These are phyloP conservation scores for Gigaspora rosea DNA, from an alignment of 192 early-diverging fungal genomes.

Conservation along the genomic window DNA sequence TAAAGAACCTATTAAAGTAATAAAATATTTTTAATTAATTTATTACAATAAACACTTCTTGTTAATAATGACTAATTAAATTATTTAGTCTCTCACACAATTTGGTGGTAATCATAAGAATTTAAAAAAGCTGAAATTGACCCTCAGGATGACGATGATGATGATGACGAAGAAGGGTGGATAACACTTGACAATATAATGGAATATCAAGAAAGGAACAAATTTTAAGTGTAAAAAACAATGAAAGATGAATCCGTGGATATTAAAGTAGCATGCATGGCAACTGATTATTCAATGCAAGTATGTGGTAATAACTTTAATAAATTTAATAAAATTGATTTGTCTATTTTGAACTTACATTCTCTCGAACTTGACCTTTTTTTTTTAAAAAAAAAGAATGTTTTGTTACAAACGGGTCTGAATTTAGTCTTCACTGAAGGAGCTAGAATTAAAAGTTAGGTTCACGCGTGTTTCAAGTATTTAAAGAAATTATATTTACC, in stretches of 20 bases:
- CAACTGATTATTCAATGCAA: conserved; percentile 28
- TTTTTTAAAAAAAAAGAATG: conserved; percentile 84
- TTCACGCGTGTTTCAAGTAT: conserved; percentile 91
- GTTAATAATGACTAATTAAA: neutral
- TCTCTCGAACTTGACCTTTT: neutral
- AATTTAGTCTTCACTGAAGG: conserved; percentile 84
- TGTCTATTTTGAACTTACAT: neutral
- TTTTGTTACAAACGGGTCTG: conserved; percentile 90
- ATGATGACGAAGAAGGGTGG: conserved; percentile 25
- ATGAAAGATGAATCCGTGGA: conserved; percentile 8
- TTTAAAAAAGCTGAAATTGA: neutral
- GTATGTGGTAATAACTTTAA: neutral
- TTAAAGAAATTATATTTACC: conserved; percentile 1
- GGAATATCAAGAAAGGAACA: conserved; percentile 20
- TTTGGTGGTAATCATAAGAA: too few relatives aligned
- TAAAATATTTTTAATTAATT: neutral
- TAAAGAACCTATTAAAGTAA: conserved; percentile 58
- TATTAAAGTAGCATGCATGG: conserved; percentile 29
- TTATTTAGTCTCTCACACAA: neutral
- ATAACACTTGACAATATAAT: conserved; percentile 32
- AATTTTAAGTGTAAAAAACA: neutral
- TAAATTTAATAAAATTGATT: conserved; percentile 1
- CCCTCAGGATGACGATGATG: neutral
- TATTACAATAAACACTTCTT: neutral
- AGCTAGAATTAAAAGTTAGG: conserved; percentile 81